Evolutionary conservation across 305 asterid genomes (phyloP).

Genomic region (Coffea humblotiana): DNA sequence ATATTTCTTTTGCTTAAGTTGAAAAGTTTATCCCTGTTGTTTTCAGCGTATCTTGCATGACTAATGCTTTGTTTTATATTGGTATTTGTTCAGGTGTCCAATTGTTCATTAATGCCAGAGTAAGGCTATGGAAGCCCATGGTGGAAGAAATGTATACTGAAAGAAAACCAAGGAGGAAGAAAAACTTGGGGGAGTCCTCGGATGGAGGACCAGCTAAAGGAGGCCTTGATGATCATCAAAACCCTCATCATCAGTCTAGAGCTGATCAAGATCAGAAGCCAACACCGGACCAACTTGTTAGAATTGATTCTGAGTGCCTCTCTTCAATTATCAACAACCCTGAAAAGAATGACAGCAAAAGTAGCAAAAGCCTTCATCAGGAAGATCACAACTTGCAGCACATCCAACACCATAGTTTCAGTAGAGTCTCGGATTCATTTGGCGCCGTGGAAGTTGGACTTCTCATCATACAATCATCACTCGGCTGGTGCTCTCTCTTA

Average conservation of each 20-base stretch:
- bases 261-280: slow-evolving; percentile 64
- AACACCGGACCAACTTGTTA: slow-evolving; percentile 49
- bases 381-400: slow-evolving; percentile 19
- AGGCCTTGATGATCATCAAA: slow-evolving; percentile 29
- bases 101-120: slow-evolving; percentile 40
- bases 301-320: slow-evolving; percentile 76
- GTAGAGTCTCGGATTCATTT: slow-evolving; percentile 38
- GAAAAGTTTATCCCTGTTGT: slow-evolving; percentile 16
- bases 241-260: slow-evolving; percentile 15
- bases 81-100: slow-evolving; percentile 26
- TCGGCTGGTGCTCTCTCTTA: slow-evolving; percentile 22
- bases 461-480: slow-evolving; percentile 50
- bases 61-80: not conserved
- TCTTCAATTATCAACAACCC: slow-evolving; percentile 64
- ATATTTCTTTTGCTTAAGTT: not conserved
- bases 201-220: slow-evolving; percentile 15
- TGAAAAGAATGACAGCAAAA: slow-evolving; percentile 25
- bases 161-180: slow-evolving; percentile 31
- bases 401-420: slow-evolving; percentile 26
- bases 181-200: slow-evolving; percentile 10
- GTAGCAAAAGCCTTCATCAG: slow-evolving; percentile 25
- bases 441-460: slow-evolving; percentile 65
- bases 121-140: slow-evolving; percentile 40
- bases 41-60: slow-evolving; percentile 26
- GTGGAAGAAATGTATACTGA: slow-evolving; percentile 36